These are phyloP conservation scores for Gentiana dahurica DNA, from an alignment of 257 asterid species.

Conservation along the genomic window DNA sequence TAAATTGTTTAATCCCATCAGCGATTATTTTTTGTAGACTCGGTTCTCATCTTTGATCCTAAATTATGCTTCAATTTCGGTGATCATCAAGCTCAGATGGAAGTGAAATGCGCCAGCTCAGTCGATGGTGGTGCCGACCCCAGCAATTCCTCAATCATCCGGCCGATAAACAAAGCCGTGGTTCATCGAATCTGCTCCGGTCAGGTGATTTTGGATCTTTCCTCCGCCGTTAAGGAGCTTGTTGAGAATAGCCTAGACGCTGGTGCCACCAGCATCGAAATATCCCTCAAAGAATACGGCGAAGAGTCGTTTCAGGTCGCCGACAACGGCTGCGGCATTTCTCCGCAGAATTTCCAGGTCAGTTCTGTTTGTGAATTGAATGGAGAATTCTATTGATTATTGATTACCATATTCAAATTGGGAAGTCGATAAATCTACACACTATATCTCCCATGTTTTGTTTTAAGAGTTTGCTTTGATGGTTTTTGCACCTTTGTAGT, in stretches of 20 bases:
- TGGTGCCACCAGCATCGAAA: constrained; percentile 82
- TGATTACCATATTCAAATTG: no score
- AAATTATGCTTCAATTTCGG: no score
- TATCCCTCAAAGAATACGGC: constrained; percentile 68
- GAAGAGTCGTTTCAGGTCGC: constrained; percentile 77
- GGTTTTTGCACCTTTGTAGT: no score
- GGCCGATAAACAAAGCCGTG: constrained; percentile 56
- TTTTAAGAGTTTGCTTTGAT: no score
- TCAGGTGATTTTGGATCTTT: constrained; percentile 82
- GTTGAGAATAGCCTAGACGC: constrained; percentile 99
- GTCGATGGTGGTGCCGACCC: background rate
- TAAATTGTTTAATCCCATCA: no score
- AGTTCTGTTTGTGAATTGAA: background rate
- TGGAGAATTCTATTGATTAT: no score
- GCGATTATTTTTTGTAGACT: no score
- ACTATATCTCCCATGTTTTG: no score
- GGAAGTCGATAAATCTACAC: no score
- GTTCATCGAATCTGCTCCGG: constrained; percentile 88
- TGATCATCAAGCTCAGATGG: background rate
- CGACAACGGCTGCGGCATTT: constrained; percentile 86
- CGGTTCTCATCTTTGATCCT: no score
- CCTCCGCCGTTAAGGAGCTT: constrained; percentile 96
- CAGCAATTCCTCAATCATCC: constrained; percentile 23
- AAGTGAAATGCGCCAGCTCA: background rate
- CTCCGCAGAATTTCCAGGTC: constrained; percentile 74